Percentiles rank a stretch among this genome's conserved stretches.
Evolutionary conservation across 1,284 basidiomycete genomes (phyloP).

Genomic region (Neonothopanus nambi): DNA sequence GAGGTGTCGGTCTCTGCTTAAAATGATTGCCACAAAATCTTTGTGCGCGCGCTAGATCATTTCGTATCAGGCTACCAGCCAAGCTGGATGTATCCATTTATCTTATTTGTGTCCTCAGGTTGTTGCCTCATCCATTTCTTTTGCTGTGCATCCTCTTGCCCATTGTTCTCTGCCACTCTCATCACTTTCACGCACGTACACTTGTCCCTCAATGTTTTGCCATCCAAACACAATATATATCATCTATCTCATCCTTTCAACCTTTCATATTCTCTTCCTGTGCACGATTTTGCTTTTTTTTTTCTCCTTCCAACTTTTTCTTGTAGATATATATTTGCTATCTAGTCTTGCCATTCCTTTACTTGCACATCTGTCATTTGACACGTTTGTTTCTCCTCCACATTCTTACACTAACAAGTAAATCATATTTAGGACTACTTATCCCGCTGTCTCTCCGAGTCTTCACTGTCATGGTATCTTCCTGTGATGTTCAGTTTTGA

Average conservation of each 20-base stretch:
- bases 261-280: constrained; percentile 7
- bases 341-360: too few species aligned
- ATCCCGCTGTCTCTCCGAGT: not conserved
- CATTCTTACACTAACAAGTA: constrained; percentile 2
- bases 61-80: not conserved
- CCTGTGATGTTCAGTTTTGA: not conserved
- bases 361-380: not conserved
- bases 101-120: constrained; percentile 10
- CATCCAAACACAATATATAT: constrained; percentile 7
- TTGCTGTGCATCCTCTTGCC: constrained; percentile 2
- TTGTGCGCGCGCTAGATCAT: constrained; percentile 6
- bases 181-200: constrained; percentile 7
- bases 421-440: not conserved
- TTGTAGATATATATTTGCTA: not conserved
- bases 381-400: not conserved
- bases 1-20: constrained; percentile 76
- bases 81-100: constrained; percentile 6
- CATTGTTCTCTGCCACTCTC: constrained; percentile 5
- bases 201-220: not conserved
- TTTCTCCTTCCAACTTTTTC: not conserved
- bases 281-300: not conserved
- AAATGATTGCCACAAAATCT: constrained; percentile 34
- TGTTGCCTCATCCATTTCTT: constrained; percentile 9
- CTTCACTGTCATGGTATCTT: not conserved
- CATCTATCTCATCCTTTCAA: constrained; percentile 15